These are phyloP conservation scores for Lentinula aciculospora DNA, from an alignment of 768 basidiomycete species.

Conservation along the genomic window DNA sequence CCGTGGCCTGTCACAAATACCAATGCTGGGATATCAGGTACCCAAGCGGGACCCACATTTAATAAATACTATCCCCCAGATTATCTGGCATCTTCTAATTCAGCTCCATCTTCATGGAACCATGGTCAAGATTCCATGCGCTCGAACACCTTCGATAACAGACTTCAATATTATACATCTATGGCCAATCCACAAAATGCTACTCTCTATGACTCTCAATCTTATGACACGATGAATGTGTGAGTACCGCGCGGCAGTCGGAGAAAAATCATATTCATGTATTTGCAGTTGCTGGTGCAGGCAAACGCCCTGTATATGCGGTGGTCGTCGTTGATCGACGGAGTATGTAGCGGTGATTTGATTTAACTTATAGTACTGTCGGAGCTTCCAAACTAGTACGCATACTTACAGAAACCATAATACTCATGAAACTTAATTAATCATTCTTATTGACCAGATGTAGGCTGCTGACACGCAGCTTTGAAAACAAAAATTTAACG, in stretches of 20 bases:
- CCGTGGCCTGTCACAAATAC: background rate
- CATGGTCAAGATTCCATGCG: background rate
- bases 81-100: background rate
- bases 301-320: background rate
- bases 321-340: background rate
- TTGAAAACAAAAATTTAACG: too few relatives aligned
- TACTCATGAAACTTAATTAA: background rate
- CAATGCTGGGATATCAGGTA: background rate
- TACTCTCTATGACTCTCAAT: background rate
- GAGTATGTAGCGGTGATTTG: too few relatives aligned
- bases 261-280: background rate
- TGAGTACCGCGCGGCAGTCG: background rate
- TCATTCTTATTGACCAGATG: background rate
- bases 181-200: background rate
- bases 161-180: background rate
- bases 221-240: background rate
- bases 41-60: background rate
- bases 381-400: background rate
- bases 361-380: background rate
- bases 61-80: background rate
- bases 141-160: background rate
- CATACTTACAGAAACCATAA: background rate
- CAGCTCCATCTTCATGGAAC: background rate
- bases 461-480: too few relatives aligned
- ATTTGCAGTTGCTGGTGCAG: conserved; percentile 1